Evolutionary conservation across 2,329 filamentous ascomycete species (phyloP), one percentile per base, ranked within the genome.

Genomic region (Ophiostoma ulmi): DNA sequence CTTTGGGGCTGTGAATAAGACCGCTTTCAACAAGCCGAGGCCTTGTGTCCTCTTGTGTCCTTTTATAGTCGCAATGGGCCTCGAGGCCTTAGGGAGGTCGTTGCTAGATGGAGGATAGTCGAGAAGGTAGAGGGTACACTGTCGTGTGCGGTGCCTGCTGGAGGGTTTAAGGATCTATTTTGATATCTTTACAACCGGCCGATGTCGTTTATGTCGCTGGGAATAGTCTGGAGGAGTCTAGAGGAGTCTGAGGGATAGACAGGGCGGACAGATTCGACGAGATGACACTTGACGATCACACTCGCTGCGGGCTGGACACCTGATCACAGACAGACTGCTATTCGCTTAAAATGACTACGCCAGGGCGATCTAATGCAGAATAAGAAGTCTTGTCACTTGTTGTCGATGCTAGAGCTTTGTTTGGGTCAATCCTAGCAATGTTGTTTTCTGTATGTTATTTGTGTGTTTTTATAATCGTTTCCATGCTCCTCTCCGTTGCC

Each of bases 271-370:
- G 58, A 17, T 22, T 35, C 26, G 58, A 63, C 58, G 58, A 63
- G 58, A 63, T 17, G 14, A 35, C 11, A 35, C 22, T 26, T 2
- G 22, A 26, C n/a, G 22, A 63, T 31, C 22, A 52, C 44, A 35
- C 58, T 17, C 58, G 26, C 58, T 20, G 22, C 26, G 5, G 20
- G 58, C 52, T 31, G 58, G 58, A 31, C 58, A 35, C 58, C 26
- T 7, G 58, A 63, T 26, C 14, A 35, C 26, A 63, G 44, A 26
- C 22, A 31, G 26, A 38, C 31, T 41, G 66, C 26, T 68, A 68
- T 68, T 68, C 26, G 66, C 17, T 68, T 68, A n/a, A 22, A 55
- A 70, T 17, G 61, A 68, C 68, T 70, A 70, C 70, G 70, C 68
- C 67, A 36, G 7, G 36, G 22, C 38, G 55, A 41, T 41, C 61